phyloP scores from a whole-genome alignment of 805 yeast genomes.

The Candida morakotiae region DNA sequence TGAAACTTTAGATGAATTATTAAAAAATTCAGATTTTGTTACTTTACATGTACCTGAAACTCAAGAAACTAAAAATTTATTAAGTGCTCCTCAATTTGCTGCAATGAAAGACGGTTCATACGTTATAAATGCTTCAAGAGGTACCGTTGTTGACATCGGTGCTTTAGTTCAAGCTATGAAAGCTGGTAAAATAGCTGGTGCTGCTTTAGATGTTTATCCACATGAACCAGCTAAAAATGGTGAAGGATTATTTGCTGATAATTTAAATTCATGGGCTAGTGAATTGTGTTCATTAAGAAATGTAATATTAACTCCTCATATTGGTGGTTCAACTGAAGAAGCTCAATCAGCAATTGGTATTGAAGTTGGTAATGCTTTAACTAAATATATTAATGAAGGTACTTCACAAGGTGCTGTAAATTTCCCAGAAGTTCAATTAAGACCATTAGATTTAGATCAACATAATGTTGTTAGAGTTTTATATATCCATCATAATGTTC shows the following conservation, averaged over 20 bases:
- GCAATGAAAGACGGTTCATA: slow-evolving; percentile 97
- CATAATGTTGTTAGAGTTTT: slow-evolving; percentile 87
- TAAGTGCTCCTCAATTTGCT: slow-evolving; percentile 85
- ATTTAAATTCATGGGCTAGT: slow-evolving; percentile 76
- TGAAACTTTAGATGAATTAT: slow-evolving; percentile 74
- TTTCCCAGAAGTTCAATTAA: slow-evolving; percentile 95
- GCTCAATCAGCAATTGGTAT: slow-evolving; percentile 97
- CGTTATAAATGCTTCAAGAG: slow-evolving; percentile 93
- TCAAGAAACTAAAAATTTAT: slow-evolving; percentile 84
- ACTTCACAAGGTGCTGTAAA: slow-evolving; percentile 91
- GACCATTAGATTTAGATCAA: slow-evolving; percentile 84
- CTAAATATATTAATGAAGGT: slow-evolving; percentile 95
- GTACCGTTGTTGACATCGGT: slow-evolving; percentile 95
- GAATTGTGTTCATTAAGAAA: slow-evolving; percentile 81
- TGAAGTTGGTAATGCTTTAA: slow-evolving; percentile 83
- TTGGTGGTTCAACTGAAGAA: slow-evolving; percentile 99
- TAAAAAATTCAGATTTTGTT: slow-evolving; percentile 80
- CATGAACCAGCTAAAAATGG: slow-evolving; percentile 98
- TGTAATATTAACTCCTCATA: slow-evolving; percentile 92
- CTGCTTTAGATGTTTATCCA: slow-evolving; percentile 95
- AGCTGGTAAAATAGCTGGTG: slow-evolving; percentile 93
- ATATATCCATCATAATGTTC: slow-evolving; percentile 95
- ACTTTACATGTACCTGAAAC: slow-evolving; percentile 94
- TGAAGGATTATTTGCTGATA: slow-evolving; percentile 66
- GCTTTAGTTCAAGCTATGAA: slow-evolving; percentile 90